phyloP scores from a whole-genome alignment of 305 asterid genomes.

The Solanum hybrid region DNA sequence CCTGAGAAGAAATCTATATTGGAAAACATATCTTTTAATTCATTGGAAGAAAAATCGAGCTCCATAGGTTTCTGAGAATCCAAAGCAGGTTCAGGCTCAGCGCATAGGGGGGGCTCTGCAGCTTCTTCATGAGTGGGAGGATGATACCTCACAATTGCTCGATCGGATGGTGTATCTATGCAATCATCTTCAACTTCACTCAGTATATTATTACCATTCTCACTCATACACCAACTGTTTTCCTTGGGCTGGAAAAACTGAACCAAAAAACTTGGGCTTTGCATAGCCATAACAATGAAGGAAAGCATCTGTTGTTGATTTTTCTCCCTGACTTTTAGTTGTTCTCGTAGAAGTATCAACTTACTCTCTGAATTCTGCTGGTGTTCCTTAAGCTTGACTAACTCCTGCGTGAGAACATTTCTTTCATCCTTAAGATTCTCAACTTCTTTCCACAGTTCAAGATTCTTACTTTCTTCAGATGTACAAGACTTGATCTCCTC shows the following conservation, averaged over 20 bases:
- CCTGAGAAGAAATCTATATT: slow-evolving; percentile 44
- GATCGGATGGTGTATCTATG: slow-evolving; percentile 37
- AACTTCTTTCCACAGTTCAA: slow-evolving; percentile 63
- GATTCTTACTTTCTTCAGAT: slow-evolving; percentile 42
- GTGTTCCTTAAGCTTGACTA: slow-evolving; percentile 52
- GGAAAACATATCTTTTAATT: slow-evolving; percentile 49
- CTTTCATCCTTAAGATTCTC: slow-evolving; percentile 61
- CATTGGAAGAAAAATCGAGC: slow-evolving; percentile 53
- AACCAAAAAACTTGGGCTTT: slow-evolving; percentile 62
- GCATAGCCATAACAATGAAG: slow-evolving; percentile 94
- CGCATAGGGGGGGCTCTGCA: slow-evolving; percentile 5
- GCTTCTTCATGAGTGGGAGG: slow-evolving; percentile 33
- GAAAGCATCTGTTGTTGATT: slow-evolving; percentile 95
- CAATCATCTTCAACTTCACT: slow-evolving; percentile 50
- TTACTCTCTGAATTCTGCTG: slow-evolving; percentile 69
- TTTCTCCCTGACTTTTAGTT: slow-evolving; percentile 76
- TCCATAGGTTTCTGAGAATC: slow-evolving; percentile 46
- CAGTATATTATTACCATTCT: slow-evolving; percentile 35
- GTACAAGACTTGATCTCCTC: slow-evolving; percentile 18
- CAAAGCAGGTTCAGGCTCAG: slow-evolving; percentile 6
- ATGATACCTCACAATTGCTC: slow-evolving; percentile 58
- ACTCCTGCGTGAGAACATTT: slow-evolving; percentile 52
- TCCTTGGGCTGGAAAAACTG: slow-evolving; percentile 80
- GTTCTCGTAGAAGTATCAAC: slow-evolving; percentile 48
- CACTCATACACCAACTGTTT: slow-evolving; percentile 43